Base-by-base conservation (phyloP, 208 protist genomes). In the Jaenimonas drosophilae region DNA sequence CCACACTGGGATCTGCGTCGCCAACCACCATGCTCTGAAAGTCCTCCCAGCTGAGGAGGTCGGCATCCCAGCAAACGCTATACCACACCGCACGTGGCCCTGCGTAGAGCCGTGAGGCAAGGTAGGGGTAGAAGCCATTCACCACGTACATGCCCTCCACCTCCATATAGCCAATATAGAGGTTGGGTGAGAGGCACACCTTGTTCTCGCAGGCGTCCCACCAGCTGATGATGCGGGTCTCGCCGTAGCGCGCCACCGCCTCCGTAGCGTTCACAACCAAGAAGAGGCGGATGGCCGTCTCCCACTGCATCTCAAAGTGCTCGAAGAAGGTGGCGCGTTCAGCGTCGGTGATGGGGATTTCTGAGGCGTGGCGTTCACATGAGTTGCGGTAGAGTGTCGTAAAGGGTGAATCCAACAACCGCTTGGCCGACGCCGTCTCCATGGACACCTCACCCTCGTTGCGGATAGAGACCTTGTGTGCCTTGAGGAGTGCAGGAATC, bases 61-160 rank as follows among this genome's bases (percentile, higher is more conserved):
- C 58, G 21, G 34, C 49, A 3, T 74, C 61, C 74, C 75, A 93
- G 25, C 70, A 44, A 17, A 93, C 65, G 30, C 57, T 56, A 48
- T 70, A 88, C 74, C 78, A 93, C 25, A 59, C 61, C 7, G 72
- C 65, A 29, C 70, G 57, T 4, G 59, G 27, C 3, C 69, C 73
- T 19, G 42, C 50, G 46, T 82, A 68, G 42, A 83, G 61, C 24
- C 70, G 65, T 4, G 84, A 53, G 20, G 64, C 70, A 14, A 62
- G 50, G 51, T 76, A 83, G 32, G 64, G 63, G 59, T 88, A 88
- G 36, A 78, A 83, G 14, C 75, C 71, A 49, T 93, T 93, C 39
- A 89, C 48, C 26, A 93, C 77, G 53, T 82, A 93, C n/a, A 88
- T 33, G 24, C 75, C 84, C 27, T 86, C 74, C 7, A 40, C 39